Base-by-base conservation (phyloP, 768 basidiomycete genomes). In the Tulasnella sp. region DNA sequence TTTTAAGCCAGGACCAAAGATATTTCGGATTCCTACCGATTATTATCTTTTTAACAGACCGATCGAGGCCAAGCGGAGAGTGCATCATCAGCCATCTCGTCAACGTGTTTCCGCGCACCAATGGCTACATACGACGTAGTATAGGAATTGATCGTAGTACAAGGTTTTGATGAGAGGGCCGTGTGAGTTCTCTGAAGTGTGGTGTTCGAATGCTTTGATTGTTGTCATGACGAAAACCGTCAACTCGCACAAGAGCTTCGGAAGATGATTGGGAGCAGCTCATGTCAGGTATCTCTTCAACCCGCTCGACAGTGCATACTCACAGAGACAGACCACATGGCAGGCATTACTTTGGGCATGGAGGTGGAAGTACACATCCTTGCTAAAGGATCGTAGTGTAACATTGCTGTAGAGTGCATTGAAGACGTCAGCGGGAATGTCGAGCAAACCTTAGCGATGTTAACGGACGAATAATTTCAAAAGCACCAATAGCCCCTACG, bases 211-310 rank as follows among this genome's bases (percentile, higher is more conserved):
- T 20, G 37, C 35, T n/a, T 71, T 71, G 29, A 71, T 42, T 23
- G 70, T 13, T 13, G 70, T 71, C 70, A 71, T 23, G 29, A 71
- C 11, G 70, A 71, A 71, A 37, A 71, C 70, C 37, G 40, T 42
- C 20, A 71, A 20, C 40, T 71, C 70, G 70, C 35, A 71, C 6
- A 71, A 23, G 5, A 71, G 6, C 70, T 71, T 29, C 18, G 13
- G 29, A 26, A 29, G 20, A n/a, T 4, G 61, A 71, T 20, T n/a
- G 23, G n/a, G 6, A 51, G 10, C 9, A 51, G n/a, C 51, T 10
- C 5, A 23, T 2, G 51, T n/a, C n/a, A 51, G 51, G 5, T 23
- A 7, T n/a, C 13, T 67, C 29, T 0, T 5, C 29, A 15, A 6
- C 18, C 61, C 4, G 23, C 5, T 5, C 51, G 11, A 5, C 23